Evolutionary conservation across 257 asterid species (phyloP), one percentile per base, ranked within the genome.

Genomic region (Handroanthus guayacan): DNA sequence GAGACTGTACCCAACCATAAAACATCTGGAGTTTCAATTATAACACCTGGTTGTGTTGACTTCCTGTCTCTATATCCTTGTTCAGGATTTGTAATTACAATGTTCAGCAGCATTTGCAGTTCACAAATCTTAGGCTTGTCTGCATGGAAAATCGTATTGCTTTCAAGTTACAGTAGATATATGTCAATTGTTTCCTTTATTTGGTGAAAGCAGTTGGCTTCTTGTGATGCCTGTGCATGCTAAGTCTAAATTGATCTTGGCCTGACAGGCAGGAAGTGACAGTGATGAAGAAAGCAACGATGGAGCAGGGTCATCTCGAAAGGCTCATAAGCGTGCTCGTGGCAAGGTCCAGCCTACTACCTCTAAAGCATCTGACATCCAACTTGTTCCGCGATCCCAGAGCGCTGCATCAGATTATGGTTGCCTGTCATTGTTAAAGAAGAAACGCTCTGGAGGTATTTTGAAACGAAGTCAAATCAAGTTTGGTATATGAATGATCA

Each of bases 221-320:
- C 58, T 61, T 71, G n/a, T 67, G 69, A 69, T 88, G 90, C 80
- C 67, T 43, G 77, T 78, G 78, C 14, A 20, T 65, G n/a, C 67
- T 80, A 77, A 66, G 78, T 44, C 17, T 75, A 25, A 80, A 55
- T 80, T 69, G 80, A 34, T 63, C 67, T 74, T 84, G 77, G 78
- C 58, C 67, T 84, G 69, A 80, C 89, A 95, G 98, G 97, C 73
- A 72, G 94, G 86, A 83, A 91, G 97, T 77, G 98, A 91, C 81
- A 86, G 96, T 81, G 98, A 90, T 60, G 95, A 85, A 82, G 98
- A 95, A 82, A 91, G 92, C 85, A 86, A 86, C 58, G 98, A 90
- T 62, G 95, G 86, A 66, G 92, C 84, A n/a, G 97, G 97, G 77
- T 75, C 92, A 75, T 87, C 98, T 76, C 79, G 83, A 83, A 95